Evolutionary conservation across 1,139 yeast genomes (phyloP).

Genomic region (Pneumocystis jirovecii): DNA sequence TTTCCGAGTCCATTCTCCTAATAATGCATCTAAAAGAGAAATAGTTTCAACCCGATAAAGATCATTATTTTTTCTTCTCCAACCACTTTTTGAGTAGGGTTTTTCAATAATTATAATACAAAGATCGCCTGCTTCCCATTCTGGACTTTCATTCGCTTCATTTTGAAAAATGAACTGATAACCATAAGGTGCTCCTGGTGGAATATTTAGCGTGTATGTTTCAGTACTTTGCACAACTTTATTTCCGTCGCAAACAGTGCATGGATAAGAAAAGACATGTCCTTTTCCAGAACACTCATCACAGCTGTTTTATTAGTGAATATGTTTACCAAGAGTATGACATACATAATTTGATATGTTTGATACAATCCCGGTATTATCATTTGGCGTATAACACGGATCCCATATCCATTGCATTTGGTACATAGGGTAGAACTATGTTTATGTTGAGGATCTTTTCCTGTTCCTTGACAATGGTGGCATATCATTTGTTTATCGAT

Average conservation of each 20-base stretch:
- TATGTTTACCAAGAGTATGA: not conserved
- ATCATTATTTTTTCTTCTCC: slow-evolving; percentile 59
- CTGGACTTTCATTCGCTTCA: slow-evolving; percentile 76
- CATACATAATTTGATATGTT: slow-evolving; percentile 44
- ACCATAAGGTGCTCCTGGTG: slow-evolving; percentile 56
- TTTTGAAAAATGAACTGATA: slow-evolving; percentile 47
- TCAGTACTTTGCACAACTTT: slow-evolving; percentile 47
- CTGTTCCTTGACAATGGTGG: slow-evolving; percentile 64
- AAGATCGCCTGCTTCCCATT: slow-evolving; percentile 67
- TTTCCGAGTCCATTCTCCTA: slow-evolving; percentile 65
- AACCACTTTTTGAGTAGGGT: slow-evolving; percentile 52
- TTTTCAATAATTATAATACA: slow-evolving; percentile 37
- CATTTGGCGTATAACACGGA: slow-evolving; percentile 51
- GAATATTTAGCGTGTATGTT: slow-evolving; percentile 44
- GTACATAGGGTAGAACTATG: slow-evolving; percentile 50
- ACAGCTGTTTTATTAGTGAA: slow-evolving; percentile 30
- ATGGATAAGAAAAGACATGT: slow-evolving; percentile 42
- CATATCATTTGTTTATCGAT: slow-evolving; percentile 63
- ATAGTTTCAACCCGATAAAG: slow-evolving; percentile 72
- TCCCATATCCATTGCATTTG: slow-evolving; percentile 63
- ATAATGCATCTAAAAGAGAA: slow-evolving; percentile 49
- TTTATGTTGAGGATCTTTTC: slow-evolving; percentile 44
- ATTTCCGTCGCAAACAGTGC: slow-evolving; percentile 55
- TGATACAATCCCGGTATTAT: slow-evolving; percentile 86
- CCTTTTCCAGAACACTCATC: slow-evolving; percentile 73